phyloP scores from a whole-genome alignment of 2,329 filamentous ascomycete species.

The Trichoderma pleuroti region DNA sequence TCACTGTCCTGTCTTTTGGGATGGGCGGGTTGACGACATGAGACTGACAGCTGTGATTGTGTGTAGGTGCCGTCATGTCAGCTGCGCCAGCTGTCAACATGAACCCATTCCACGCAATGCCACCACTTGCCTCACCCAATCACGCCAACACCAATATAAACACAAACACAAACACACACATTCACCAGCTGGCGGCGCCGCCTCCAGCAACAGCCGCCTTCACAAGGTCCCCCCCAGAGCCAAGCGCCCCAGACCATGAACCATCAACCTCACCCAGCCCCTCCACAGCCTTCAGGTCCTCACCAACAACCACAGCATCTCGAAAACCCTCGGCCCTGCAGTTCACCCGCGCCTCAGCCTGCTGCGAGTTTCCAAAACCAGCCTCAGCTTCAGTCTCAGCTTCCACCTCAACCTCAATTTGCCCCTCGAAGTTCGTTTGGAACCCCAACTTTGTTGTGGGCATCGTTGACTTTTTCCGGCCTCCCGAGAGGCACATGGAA shows the following conservation, averaged over 20 bases:
- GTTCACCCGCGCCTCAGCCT: background rate
- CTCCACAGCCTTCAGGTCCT: background rate
- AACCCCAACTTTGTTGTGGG: conserved; percentile 92
- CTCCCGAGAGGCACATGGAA: conserved; percentile 96
- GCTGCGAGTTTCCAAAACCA: background rate
- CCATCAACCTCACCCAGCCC: background rate
- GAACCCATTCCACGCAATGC: background rate
- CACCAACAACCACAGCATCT: background rate
- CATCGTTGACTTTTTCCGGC: conserved; percentile 91
- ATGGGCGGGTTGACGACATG: too few relatives aligned
- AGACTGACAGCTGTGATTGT: background rate
- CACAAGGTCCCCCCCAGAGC: background rate
- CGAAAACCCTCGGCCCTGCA: background rate
- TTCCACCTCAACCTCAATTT: background rate
- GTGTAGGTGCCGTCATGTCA: background rate
- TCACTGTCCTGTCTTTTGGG: background rate
- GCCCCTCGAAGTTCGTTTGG: conserved; percentile 72
- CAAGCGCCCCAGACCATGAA: background rate
- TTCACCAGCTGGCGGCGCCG: background rate
- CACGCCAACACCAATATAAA: background rate
- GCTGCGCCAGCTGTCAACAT: background rate
- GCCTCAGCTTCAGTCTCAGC: background rate
- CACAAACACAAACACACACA: background rate
- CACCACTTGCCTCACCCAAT: background rate
- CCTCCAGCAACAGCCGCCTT: background rate